phyloP scores from a whole-genome alignment of 2,329 filamentous ascomycete genomes.

The Remersonia thermophila region DNA sequence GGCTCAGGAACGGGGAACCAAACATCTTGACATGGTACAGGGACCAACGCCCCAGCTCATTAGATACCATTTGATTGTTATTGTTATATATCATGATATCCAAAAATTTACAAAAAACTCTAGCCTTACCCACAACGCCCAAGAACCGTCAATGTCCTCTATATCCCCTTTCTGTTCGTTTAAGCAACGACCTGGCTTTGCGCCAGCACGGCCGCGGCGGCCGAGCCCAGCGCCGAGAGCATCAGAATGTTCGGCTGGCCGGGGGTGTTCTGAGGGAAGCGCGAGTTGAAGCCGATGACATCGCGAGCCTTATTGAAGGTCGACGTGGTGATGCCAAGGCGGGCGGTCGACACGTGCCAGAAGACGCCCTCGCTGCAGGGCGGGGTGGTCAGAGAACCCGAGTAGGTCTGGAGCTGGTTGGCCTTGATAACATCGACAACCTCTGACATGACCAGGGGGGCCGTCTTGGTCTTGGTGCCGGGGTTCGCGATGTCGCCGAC shows the following conservation, averaged over 20 bases:
- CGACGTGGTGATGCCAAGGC: constrained; percentile 25
- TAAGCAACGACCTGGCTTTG: neutral
- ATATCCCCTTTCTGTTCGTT: neutral
- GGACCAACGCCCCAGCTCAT: no score
- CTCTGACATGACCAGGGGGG: constrained; percentile 32
- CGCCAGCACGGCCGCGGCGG: constrained; percentile 7
- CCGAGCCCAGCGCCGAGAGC: constrained; percentile 8
- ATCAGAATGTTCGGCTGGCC: constrained; percentile 28
- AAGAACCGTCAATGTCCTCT: neutral
- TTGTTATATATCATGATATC: no score
- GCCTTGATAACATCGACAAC: constrained; percentile 26
- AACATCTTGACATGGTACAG: no score
- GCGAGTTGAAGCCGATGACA: constrained; percentile 36
- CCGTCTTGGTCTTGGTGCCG: constrained; percentile 28
- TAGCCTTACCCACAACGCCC: no score
- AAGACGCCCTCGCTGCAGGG: constrained; percentile 35
- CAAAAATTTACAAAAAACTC: no score
- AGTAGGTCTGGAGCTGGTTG: constrained; percentile 31
- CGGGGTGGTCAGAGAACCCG: constrained; percentile 37
- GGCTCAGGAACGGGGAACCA: no score
- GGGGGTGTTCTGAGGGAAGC: constrained; percentile 32
- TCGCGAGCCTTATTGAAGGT: constrained; percentile 29
- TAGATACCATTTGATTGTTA: no score
- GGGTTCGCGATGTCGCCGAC: constrained; percentile 30
- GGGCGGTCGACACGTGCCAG: constrained; percentile 36